phyloP scores from a whole-genome alignment of 2,329 filamentous ascomycete species.

The Tolypocladium amazonense region DNA sequence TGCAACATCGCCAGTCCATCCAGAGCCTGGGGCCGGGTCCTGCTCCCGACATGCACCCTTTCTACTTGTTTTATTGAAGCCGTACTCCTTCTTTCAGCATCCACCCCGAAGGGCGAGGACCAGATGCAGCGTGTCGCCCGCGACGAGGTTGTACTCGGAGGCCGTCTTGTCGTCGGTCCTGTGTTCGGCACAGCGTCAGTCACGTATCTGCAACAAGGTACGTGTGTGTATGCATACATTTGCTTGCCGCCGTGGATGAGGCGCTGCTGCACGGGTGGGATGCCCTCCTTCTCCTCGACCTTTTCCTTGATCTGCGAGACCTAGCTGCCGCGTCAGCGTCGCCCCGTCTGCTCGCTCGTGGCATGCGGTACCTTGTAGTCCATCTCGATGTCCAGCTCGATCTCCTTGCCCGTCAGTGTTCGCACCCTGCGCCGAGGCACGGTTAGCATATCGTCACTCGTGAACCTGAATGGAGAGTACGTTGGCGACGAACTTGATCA shows the following conservation, averaged over 20 bases:
- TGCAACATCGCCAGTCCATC: neutral
- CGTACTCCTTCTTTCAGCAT: neutral
- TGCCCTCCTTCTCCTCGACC: slow-evolving; percentile 98
- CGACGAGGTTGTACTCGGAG: slow-evolving; percentile 78
- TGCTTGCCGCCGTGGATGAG: slow-evolving; percentile 97
- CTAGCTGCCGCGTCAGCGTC: slow-evolving; percentile 29
- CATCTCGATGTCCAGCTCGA: slow-evolving; percentile 92
- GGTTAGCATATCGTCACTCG: neutral
- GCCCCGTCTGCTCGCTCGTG: neutral
- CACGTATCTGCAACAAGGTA: neutral
- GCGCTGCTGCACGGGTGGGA: slow-evolving; percentile 91
- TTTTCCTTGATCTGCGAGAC: slow-evolving; percentile 96
- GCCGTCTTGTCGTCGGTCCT: slow-evolving; percentile 96
- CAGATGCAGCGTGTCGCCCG: slow-evolving; percentile 87
- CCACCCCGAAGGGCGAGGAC: slow-evolving; percentile 57
- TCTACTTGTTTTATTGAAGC: neutral
- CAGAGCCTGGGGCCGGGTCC: neutral
- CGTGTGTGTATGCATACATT: slow-evolving; percentile 52
- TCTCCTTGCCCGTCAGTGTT: slow-evolving; percentile 96
- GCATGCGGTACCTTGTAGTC: slow-evolving; percentile 66
- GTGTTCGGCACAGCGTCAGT: slow-evolving; percentile 1
- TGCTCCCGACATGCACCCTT: neutral
- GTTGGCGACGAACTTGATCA: slow-evolving; percentile 37
- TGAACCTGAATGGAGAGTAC: neutral
- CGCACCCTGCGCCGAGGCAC: slow-evolving; percentile 57